A percentile compares a stretch with the other conserved stretches of the same genome.
These are phyloP conservation scores for Pythium insidiosum DNA, from an alignment of 352 stramenopile species.

Conservation along the genomic window DNA sequence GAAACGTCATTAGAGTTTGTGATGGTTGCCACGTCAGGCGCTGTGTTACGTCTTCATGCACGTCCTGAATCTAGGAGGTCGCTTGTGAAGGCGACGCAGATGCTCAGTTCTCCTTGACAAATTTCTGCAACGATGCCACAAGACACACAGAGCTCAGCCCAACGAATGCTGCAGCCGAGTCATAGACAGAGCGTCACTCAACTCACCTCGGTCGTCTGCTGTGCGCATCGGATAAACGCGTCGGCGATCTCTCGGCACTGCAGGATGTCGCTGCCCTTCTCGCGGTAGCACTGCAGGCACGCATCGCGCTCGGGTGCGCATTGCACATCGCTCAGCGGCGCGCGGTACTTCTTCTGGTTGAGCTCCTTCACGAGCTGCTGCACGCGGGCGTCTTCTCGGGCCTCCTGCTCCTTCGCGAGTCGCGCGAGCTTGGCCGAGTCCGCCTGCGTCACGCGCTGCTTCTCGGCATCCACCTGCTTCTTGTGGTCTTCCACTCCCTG, in stretches of 20 bases:
- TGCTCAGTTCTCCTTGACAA: conserved; percentile 51
- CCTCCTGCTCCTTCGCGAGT: conserved; percentile 62
- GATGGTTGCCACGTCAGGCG: too few species aligned
- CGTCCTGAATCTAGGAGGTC: too few species aligned
- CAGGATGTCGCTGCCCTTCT: conserved; percentile 71
- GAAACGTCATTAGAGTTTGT: too few species aligned
- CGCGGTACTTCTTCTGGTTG: conserved; percentile 80
- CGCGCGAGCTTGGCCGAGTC: conserved; percentile 41
- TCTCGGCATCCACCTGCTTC: conserved; percentile 46
- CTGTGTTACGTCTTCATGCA: too few species aligned
- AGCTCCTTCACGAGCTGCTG: conserved; percentile 70
- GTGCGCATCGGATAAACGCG: conserved; percentile 73
- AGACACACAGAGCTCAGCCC: too few species aligned
- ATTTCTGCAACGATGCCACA: conserved; percentile 25
- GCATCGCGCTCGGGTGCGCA: conserved; percentile 68
- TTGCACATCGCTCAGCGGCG: conserved; percentile 74
- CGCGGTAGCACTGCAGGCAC: conserved; percentile 83
- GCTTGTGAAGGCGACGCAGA: too few species aligned
- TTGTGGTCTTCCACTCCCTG: conserved; percentile 65
- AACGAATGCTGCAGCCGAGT: too few species aligned
- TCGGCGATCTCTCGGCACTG: conserved; percentile 83
- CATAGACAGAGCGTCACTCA: too few species aligned
- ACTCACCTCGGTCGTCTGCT: conserved; percentile 70
- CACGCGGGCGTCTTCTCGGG: conserved; percentile 54
- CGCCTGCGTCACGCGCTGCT: conserved; percentile 19